Evolutionary conservation across 345 rosid species (phyloP).

Genomic region (Eucalyptus sp.): DNA sequence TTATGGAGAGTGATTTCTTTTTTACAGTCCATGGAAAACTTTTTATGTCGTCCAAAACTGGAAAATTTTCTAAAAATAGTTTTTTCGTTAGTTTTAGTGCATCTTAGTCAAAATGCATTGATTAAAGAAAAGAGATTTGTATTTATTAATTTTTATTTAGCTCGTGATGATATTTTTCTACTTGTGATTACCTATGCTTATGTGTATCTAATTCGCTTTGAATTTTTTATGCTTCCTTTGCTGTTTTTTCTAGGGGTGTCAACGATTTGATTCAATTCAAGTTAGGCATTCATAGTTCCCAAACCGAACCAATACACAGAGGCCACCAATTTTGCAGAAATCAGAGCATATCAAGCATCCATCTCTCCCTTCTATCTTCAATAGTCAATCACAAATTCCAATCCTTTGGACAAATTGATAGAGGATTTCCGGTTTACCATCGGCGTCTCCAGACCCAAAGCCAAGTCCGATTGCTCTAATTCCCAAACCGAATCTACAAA

Average conservation of each 20-base stretch:
- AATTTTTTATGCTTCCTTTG: neutral
- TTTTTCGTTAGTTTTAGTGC: neutral
- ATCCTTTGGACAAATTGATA: too few species aligned
- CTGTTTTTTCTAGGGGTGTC: neutral
- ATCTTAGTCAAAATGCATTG: neutral
- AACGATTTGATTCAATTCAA: rapidly evolving
- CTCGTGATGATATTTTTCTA: neutral
- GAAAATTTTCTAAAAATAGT: too few species aligned
- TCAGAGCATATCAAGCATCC: too few species aligned
- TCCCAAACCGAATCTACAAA: too few species aligned
- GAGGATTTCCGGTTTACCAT: too few species aligned
- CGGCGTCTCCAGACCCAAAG: too few species aligned
- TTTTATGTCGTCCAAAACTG: neutral
- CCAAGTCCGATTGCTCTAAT: too few species aligned
- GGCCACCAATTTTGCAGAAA: too few species aligned
- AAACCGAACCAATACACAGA: too few species aligned
- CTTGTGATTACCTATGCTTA: neutral
- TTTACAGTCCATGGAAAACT: neutral
- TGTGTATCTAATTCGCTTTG: neutral
- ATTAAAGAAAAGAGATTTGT: neutral
- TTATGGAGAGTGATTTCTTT: neutral
- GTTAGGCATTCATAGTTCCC: too few species aligned
- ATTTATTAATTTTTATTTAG: neutral
- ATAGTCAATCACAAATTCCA: too few species aligned
- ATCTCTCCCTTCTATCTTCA: too few species aligned